Evolutionary conservation across 768 basidiomycete genomes (phyloP), one percentile per base, ranked within the genome.

Genomic region (Mycena kentingensis): DNA sequence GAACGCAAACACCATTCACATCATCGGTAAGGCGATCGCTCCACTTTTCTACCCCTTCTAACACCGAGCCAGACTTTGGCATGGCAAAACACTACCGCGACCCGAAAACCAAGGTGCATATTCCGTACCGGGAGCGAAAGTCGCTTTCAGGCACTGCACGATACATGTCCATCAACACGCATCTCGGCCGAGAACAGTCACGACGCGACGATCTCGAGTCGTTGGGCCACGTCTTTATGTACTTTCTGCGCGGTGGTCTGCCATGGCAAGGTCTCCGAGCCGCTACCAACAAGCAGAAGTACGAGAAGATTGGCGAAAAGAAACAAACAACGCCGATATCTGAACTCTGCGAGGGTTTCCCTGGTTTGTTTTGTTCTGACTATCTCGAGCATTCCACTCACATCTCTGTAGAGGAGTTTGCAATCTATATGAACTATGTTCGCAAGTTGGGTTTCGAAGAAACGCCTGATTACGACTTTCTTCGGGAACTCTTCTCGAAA

Each of bases 21-120:
- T 96, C 55, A 95, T 92, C 44, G 90, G 90, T 91, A 63, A 52
- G 87, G 24, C 29, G 22, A 57, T 54, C 43, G 50, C 27, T 28
- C 37, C 51, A 49, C 16, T 26, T 31, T 36, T 42, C 45, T 46
- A 48, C 46, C 25, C 50, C 59, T 39, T 49, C 19, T 29, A 46
- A 21, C 43, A 29, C 36, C 32, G 28, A 16, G n/a, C n/a, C 71
- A 88, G 96, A 99, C 68, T 98, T 99, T 66, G 96, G 96, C 55
- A 98, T 98, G 97, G 96, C 96, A 45, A 99, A 99, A 72, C 94
- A 98, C 71, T 98, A 98, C 69, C 86, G 97, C 50, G 97, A 99
- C 71, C 96, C 96, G 0, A 98, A 96, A 74, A 93, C 93, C 16
- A 97, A 93, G 68, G 84, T 90, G 51, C 96, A 99, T 71, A 99